Evolutionary conservation across 371 early-diverging fungal genomes (phyloP).

Genomic region (Mucor ambiguus): DNA sequence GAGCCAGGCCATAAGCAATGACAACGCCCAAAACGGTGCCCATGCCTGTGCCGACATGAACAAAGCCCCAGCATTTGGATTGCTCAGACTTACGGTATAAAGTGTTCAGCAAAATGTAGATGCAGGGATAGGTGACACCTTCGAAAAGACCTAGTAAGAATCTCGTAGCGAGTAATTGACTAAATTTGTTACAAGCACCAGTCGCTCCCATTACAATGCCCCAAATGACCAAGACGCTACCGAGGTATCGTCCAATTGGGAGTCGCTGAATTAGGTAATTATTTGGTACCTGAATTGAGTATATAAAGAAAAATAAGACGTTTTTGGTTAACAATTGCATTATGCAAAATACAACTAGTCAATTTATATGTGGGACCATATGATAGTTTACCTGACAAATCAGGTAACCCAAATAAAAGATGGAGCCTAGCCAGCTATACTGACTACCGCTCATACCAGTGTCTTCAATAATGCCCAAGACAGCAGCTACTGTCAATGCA

Average conservation of each 20-base stretch:
- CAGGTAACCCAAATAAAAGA: conserved; percentile 43
- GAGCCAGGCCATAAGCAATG: conserved; percentile 30
- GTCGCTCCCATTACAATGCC: conserved; percentile 33
- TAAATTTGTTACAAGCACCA: conserved; percentile 27
- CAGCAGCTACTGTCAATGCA: conserved; percentile 36
- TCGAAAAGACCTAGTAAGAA: conserved; percentile 42
- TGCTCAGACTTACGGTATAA: conserved; percentile 43
- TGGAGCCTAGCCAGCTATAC: conserved; percentile 36
- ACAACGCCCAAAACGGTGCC: conserved; percentile 33
- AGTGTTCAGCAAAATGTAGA: conserved; percentile 31
- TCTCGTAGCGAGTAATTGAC: conserved; percentile 26
- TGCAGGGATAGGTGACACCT: conserved; percentile 34
- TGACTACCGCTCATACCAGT: conserved; percentile 22
- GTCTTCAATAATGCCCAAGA: conserved; percentile 37
- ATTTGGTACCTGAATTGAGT: conserved; percentile 29
- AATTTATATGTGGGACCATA: neutral
- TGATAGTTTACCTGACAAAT: conserved; percentile 32
- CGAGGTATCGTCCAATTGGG: conserved; percentile 33
- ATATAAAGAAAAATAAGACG: neutral
- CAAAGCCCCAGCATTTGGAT: conserved; percentile 28
- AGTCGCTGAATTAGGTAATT: conserved; percentile 39
- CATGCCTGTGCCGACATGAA: conserved; percentile 28
- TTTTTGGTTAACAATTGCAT: neutral
- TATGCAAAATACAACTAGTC: neutral
- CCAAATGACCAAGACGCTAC: conserved; percentile 33